Percentiles rank a stretch among this genome's conserved stretches.
phyloP scores from a whole-genome alignment of 768 basidiomycete genomes.

The Mycena vulgaris region DNA sequence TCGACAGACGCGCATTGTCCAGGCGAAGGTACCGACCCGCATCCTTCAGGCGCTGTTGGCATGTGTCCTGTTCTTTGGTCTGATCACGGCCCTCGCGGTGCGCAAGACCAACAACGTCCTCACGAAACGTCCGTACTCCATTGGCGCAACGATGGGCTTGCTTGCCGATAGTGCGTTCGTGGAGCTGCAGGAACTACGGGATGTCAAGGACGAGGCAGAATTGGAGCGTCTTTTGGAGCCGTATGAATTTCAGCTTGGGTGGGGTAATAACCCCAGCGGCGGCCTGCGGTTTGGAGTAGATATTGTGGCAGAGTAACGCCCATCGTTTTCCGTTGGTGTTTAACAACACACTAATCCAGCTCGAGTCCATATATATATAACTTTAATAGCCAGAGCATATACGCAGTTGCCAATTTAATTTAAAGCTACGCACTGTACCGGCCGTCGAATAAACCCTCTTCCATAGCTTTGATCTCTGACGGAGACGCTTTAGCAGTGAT shows the following conservation, averaged over 20 bases:
- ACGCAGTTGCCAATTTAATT: too few relatives aligned
- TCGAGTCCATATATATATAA: too few relatives aligned
- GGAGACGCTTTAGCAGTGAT: neutral
- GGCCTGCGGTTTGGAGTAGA: constrained; percentile 23
- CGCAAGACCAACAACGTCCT: constrained; percentile 1
- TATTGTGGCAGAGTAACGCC: neutral
- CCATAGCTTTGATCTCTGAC: constrained; percentile 79
- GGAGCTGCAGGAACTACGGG: neutral
- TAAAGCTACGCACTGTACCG: constrained; percentile 43
- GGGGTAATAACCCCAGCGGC: constrained; percentile 6
- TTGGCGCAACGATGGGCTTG: constrained; percentile 21
- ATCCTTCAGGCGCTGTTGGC: constrained; percentile 17
- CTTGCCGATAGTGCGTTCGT: constrained; percentile 21
- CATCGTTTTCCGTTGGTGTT: too few relatives aligned
- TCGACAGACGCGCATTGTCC: neutral
- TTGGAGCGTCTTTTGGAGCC: constrained; percentile 1
- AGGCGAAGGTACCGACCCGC: constrained; percentile 17
- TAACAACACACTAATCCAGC: too few relatives aligned
- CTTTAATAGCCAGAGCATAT: too few relatives aligned
- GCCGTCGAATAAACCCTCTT: constrained; percentile 63
- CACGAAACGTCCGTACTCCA: constrained; percentile 26
- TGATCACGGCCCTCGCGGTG: neutral
- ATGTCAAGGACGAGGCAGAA: neutral
- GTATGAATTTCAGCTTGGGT: constrained; percentile 20
- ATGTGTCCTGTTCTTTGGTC: neutral